A percentile compares a stretch with the other conserved stretches of the same genome.
Conservation (phyloP, 345 rosid species). For the Corchorus olitorius region DNA sequence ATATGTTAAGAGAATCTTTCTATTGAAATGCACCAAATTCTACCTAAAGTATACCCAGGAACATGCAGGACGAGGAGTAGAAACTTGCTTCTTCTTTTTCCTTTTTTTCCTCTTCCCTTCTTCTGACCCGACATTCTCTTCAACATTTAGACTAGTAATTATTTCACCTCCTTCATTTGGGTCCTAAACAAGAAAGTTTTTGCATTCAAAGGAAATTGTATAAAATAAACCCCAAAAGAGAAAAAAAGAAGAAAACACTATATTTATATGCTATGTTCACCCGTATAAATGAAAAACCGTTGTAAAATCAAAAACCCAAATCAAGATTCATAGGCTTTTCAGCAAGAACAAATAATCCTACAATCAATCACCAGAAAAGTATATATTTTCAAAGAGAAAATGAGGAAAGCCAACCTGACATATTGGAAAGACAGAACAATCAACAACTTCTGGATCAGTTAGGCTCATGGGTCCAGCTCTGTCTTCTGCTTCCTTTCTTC, state of each 20-base stretch:
- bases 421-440: conserved; percentile 5
- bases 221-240: neutral
- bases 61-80: conserved; percentile 50
- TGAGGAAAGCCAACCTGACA: neutral
- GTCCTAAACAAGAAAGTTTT: conserved; percentile 26
- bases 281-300: conserved; percentile 4
- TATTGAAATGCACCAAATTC: neutral
- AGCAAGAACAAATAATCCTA: neutral
- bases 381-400: neutral
- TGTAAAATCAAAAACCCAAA: neutral
- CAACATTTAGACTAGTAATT: conserved; percentile 23
- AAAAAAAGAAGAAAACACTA: neutral
- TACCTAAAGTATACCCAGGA: conserved; percentile 58
- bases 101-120: conserved; percentile 41
- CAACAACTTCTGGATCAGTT: neutral
- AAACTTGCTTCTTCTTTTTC: conserved; percentile 38
- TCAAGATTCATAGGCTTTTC: neutral
- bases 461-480: neutral
- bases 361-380: neutral
- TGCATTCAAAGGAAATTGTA: neutral
- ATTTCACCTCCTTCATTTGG: conserved; percentile 37
- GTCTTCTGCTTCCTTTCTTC: neutral
- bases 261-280: neutral
- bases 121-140: conserved; percentile 29
- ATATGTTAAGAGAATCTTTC: neutral